These are phyloP conservation scores for Linum trigynum DNA, from an alignment of 345 rosid genomes.

Conservation along the genomic window DNA sequence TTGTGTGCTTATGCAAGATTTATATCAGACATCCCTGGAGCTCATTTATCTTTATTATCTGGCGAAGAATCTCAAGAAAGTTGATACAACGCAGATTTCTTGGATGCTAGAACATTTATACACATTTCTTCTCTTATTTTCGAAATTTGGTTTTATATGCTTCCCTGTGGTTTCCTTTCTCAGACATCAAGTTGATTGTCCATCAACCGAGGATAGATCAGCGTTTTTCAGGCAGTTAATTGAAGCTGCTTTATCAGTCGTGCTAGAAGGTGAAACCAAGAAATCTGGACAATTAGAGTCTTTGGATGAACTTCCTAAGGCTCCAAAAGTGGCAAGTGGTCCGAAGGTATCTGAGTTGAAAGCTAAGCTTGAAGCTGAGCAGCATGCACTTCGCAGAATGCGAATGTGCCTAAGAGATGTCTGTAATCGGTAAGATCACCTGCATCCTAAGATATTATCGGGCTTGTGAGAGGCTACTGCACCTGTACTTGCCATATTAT, in stretches of 20 bases:
- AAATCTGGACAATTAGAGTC: constrained; percentile 35
- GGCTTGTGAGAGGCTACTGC: too few species aligned
- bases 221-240: constrained; percentile 63
- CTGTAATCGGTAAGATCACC: constrained; percentile 70
- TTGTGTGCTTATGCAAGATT: too few species aligned
- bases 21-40: too few species aligned
- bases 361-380: constrained; percentile 96
- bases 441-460: neutral
- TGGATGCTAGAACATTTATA: neutral
- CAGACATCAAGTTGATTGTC: constrained; percentile 76
- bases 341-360: constrained; percentile 89
- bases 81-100: neutral
- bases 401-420: constrained; percentile 98
- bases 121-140: neutral
- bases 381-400: constrained; percentile 92
- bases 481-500: too few species aligned
- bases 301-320: constrained; percentile 77
- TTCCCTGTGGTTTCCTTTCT: constrained; percentile 21
- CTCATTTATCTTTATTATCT: too few species aligned
- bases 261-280: constrained; percentile 40
- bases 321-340: constrained; percentile 64
- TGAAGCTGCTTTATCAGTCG: constrained; percentile 85
- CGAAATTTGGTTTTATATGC: constrained; percentile 12
- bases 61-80: neutral
- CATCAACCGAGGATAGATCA: constrained; percentile 70